Evolutionary conservation across 2,329 filamentous ascomycete species (phyloP).

Genomic region (Hymenoscyphus linearis): DNA sequence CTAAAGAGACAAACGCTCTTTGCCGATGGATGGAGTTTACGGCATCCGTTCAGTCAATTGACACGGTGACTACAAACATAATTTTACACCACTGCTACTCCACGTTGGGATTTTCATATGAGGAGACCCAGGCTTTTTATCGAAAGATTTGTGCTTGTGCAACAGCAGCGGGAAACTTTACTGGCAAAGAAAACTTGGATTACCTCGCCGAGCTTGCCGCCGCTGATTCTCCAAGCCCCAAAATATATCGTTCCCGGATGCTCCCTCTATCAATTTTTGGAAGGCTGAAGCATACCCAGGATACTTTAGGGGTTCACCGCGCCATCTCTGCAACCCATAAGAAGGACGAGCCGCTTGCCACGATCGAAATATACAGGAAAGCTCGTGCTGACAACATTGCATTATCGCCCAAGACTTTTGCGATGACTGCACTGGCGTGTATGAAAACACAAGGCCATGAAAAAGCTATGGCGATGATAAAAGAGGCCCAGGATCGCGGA

Average conservation of each 20-base stretch:
- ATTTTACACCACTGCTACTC: conserved; percentile 26
- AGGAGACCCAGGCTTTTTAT: conserved; percentile 22
- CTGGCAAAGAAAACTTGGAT: conserved; percentile 14
- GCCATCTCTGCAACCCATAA: conserved; percentile 21
- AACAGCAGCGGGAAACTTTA: background rate
- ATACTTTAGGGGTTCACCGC: conserved; percentile 11
- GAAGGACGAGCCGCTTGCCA: conserved; percentile 14
- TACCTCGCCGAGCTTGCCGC: conserved; percentile 21
- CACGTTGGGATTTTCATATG: conserved; percentile 22
- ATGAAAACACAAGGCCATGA: conserved; percentile 15
- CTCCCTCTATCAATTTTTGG: conserved; percentile 7
- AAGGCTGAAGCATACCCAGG: background rate
- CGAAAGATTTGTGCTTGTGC: conserved; percentile 7
- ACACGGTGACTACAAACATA: conserved; percentile 27
- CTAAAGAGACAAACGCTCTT: conserved; percentile 27
- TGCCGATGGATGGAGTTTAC: conserved; percentile 27
- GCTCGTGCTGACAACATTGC: conserved; percentile 16
- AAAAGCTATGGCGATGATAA: conserved; percentile 20
- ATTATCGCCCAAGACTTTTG: conserved; percentile 17
- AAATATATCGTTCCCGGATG: conserved; percentile 6
- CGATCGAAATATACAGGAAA: conserved; percentile 24
- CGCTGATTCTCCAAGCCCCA: conserved; percentile 1
- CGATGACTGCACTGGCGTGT: conserved; percentile 26
- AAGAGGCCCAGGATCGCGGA: conserved; percentile 18
- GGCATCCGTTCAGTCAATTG: conserved; percentile 13